phyloP scores from a whole-genome alignment of 306 rosid species.

The Boehmeria nivea region DNA sequence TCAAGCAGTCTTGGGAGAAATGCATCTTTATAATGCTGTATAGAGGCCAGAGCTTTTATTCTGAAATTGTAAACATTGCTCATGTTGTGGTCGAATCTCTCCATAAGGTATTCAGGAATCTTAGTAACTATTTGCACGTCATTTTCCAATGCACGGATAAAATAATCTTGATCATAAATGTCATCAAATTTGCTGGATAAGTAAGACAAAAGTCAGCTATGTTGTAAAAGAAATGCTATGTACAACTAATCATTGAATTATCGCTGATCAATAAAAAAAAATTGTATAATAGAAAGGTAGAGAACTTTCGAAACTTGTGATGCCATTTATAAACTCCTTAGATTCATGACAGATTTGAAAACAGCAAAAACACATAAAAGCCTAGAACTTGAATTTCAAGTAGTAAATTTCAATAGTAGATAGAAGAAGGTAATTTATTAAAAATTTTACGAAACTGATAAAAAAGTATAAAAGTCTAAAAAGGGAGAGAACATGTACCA shows the following conservation, averaged over 20 bases:
- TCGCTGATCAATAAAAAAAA: neutral
- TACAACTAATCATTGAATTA: neutral
- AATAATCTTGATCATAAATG: conserved; percentile 84
- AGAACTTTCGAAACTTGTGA: no score
- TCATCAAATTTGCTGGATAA: conserved; percentile 81
- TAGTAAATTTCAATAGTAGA: no score
- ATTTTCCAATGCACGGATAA: conserved; percentile 54
- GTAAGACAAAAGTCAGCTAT: conserved; percentile 24
- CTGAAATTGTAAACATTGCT: conserved; percentile 92
- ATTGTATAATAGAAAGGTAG: no score
- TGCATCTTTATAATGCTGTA: conserved; percentile 67
- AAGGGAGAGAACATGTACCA: no score
- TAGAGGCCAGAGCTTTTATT: conserved; percentile 90
- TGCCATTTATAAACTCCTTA: no score
- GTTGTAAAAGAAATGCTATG: conserved; percentile 4
- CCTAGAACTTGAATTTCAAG: no score
- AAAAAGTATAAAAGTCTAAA: no score
- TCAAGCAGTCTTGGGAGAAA: conserved; percentile 92
- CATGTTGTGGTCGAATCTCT: conserved; percentile 90
- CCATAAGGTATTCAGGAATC: conserved; percentile 87
- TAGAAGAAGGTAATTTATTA: no score
- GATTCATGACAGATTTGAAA: no score
- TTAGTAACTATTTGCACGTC: conserved; percentile 77
- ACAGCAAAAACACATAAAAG: no score
- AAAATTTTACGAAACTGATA: no score